Conservation (phyloP, 345 rosid genomes). For the Capsella bursapastoris region DNA sequence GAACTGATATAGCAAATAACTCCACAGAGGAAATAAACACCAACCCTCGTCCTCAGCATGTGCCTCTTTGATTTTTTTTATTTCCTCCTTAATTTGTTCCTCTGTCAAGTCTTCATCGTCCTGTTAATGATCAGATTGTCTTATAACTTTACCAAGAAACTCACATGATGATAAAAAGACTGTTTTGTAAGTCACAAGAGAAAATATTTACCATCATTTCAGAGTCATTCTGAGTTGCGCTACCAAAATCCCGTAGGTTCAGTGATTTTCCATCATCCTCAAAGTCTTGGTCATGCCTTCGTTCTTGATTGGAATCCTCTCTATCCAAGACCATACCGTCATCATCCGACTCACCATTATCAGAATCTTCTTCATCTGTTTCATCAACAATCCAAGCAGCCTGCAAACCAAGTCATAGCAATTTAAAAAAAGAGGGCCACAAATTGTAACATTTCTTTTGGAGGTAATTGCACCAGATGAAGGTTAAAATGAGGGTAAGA, state of each 20-base stretch:
- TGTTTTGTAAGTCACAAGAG: background rate
- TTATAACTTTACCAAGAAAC: slow-evolving; percentile 16
- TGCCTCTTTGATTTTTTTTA: slow-evolving; percentile 77
- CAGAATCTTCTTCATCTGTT: slow-evolving; percentile 68
- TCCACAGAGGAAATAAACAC: slow-evolving; percentile 22
- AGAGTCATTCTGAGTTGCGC: slow-evolving; percentile 79
- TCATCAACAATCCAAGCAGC: slow-evolving; percentile 97
- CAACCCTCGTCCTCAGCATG: slow-evolving; percentile 95
- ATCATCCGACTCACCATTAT: slow-evolving; percentile 53
- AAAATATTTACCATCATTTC: slow-evolving; percentile 70
- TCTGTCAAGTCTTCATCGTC: slow-evolving; percentile 78
- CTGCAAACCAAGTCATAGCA: slow-evolving; percentile 49
- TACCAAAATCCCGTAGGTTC: slow-evolving; percentile 65
- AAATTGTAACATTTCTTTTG: background rate
- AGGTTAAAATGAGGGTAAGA: slow-evolving; percentile 1
- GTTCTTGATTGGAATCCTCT: slow-evolving; percentile 53
- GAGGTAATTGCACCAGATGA: background rate
- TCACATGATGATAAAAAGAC: background rate
- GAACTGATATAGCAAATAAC: slow-evolving; percentile 17
- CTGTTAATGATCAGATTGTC: slow-evolving; percentile 51
- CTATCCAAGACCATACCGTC: slow-evolving; percentile 84
- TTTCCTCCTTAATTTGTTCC: slow-evolving; percentile 83
- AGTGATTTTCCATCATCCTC: slow-evolving; percentile 73
- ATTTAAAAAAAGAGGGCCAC: background rate
- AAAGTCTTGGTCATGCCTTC: slow-evolving; percentile 46